These are phyloP conservation scores for Cyberlindnera misumaiensis DNA, from an alignment of 805 yeast species.

Conservation along the genomic window DNA sequence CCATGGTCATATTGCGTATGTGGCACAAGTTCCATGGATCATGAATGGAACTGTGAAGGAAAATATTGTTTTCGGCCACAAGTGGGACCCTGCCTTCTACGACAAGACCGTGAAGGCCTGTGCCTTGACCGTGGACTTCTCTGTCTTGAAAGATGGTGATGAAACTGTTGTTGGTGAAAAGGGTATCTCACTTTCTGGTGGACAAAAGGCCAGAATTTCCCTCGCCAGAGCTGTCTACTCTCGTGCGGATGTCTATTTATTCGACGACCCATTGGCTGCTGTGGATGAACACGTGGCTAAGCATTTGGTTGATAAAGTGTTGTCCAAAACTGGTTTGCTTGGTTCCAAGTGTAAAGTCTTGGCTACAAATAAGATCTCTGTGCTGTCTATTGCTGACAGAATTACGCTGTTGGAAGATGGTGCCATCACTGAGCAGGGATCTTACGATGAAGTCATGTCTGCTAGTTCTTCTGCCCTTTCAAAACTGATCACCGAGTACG, in stretches of 20 bases:
- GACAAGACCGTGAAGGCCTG: conserved; percentile 79
- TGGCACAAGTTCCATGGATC: conserved; percentile 94
- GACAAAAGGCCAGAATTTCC: conserved; percentile 93
- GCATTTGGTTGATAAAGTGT: conserved; percentile 74
- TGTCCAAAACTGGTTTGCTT: conserved; percentile 75
- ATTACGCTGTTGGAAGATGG: conserved; percentile 69
- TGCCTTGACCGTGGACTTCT: conserved; percentile 74
- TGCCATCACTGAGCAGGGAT: conserved; percentile 58
- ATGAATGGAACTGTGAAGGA: conserved; percentile 92
- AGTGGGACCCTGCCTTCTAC: conserved; percentile 75
- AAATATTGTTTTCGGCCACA: conserved; percentile 85
- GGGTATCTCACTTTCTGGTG: conserved; percentile 94
- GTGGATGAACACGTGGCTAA: conserved; percentile 96
- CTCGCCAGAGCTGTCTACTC: conserved; percentile 95
- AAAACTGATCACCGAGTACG: conserved; percentile 55
- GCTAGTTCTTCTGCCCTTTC: conserved; percentile 42
- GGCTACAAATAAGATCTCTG: conserved; percentile 84
- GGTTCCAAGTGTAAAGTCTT: conserved; percentile 67
- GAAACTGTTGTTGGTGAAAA: conserved; percentile 93
- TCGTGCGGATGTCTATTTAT: conserved; percentile 81
- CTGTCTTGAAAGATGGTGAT: conserved; percentile 82
- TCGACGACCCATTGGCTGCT: conserved; percentile 93
- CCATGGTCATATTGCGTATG: conserved; percentile 81
- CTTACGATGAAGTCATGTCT: conserved; percentile 45
- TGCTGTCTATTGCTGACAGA: conserved; percentile 65